Evolutionary conservation across 108 stramenopile species (phyloP).

Genomic region (Nannochloropsis salina): DNA sequence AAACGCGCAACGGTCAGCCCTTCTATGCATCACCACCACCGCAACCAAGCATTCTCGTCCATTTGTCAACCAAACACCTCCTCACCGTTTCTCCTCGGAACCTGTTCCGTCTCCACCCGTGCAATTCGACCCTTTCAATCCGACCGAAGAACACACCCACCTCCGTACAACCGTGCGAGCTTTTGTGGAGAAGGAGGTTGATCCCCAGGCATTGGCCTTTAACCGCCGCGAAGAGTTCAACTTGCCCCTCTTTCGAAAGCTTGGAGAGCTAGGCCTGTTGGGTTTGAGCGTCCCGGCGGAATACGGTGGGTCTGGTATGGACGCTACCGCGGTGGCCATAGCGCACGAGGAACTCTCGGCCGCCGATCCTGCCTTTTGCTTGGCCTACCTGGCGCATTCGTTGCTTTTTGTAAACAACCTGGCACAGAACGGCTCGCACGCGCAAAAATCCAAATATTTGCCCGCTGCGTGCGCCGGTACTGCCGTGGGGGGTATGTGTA

Average conservation of each 20-base stretch:
- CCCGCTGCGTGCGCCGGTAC: constrained; percentile 72
- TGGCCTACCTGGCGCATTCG: constrained; percentile 91
- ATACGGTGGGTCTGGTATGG: constrained; percentile 83
- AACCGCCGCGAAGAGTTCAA: constrained; percentile 82
- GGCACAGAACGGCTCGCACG: constrained; percentile 63
- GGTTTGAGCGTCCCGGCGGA: constrained; percentile 83
- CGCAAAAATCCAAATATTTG: constrained; percentile 60
- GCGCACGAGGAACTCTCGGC: constrained; percentile 75
- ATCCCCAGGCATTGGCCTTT: constrained; percentile 82
- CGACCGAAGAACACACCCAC: constrained; percentile 77
- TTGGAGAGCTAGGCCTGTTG: constrained; percentile 85
- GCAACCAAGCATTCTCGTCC: background rate
- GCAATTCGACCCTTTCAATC: constrained; percentile 60
- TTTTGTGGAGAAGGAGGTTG: constrained; percentile 68
- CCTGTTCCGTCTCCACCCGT: background rate
- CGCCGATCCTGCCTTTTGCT: constrained; percentile 91
- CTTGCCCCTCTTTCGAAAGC: constrained; percentile 67
- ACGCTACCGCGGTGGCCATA: constrained; percentile 76
- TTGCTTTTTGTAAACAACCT: constrained; percentile 76
- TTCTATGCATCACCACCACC: background rate
- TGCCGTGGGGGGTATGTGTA: constrained; percentile 92
- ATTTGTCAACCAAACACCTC: background rate
- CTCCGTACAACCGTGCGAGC: constrained; percentile 74
- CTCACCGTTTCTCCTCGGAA: background rate
- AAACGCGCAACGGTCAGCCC: background rate